Base-by-base conservation (phyloP, 2,329 filamentous ascomycete genomes). In the Alternaria hordeiaustralica region DNA sequence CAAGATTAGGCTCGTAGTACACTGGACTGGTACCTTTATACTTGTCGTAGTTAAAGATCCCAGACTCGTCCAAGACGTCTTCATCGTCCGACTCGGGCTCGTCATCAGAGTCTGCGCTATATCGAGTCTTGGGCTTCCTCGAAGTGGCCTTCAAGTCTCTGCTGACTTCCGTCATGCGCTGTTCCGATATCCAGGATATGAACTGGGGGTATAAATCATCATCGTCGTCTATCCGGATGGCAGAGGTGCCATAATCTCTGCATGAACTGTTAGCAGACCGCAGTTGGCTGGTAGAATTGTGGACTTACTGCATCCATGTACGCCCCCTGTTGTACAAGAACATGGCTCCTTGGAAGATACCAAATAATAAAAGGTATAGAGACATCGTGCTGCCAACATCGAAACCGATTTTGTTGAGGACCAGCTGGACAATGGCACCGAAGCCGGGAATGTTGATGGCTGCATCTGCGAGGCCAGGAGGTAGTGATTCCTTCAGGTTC, bases 41-140 rank as follows among this genome's bases (percentile, higher is more conserved):
- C 62, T 82, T 83, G 61, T 81, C 82, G 68, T 82, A 85, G 65
- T 86, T 83, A 71, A 86, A 84, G 50, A 85, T 79, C 3, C 80
- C 81, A 6, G 60, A 62, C 7, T 54, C 60, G 15, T 58, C 60
- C 18, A 62, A 20, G 1, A 58, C 60, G 6, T 62, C 55, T 12
- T 58, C 55, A 11, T 81, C 72, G 4, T 77, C 76, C 6, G 21
- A n/a, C 1, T 58, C 60, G 4, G 44, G 43, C 15, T 30, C 54
- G 9, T 43, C 18, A 20, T 58, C 55, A 20, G 58, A 41, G 21
- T 44, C 44, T 3, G 74, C 74, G 36, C 68, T 76, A 75, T 9
- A 21, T 18, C 60, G 60, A 3, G 47, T 28, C n/a, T 41, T 45
- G 0, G 60, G 60, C 23, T 62, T 62, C 36, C 78, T 78, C 3